phyloP scores from a whole-genome alignment of 1,284 basidiomycete species.

The Ustilago hordei region DNA sequence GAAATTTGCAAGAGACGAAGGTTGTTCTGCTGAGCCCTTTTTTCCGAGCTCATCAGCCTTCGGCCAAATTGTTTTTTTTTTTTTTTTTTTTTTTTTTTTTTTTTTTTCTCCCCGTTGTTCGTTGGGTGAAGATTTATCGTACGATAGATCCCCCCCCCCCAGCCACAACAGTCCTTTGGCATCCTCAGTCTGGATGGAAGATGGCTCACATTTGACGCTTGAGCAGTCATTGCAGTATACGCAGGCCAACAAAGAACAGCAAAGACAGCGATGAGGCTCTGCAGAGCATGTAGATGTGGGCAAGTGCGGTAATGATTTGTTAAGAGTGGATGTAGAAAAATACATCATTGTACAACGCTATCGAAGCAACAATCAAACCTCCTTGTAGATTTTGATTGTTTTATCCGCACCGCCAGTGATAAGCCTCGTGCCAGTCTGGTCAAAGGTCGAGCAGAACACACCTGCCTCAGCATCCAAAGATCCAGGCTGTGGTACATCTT shows the following conservation, averaged over 20 bases:
- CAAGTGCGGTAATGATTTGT: background rate
- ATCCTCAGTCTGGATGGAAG: too few relatives aligned
- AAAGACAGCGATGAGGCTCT: background rate
- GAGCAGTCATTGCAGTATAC: too few relatives aligned
- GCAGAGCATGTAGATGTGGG: background rate
- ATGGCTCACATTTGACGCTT: too few relatives aligned
- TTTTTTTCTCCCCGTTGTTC: background rate
- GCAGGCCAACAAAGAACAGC: too few relatives aligned
- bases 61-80: conserved; percentile 1
- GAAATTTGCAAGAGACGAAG: conserved; percentile 1
- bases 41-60: background rate
- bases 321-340: background rate
- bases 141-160: background rate
- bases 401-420: conserved; percentile 97
- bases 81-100: background rate
- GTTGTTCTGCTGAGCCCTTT: conserved; percentile 3
- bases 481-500: conserved; percentile 95
- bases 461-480: conserved; percentile 96
- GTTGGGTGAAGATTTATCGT: background rate
- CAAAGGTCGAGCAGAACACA: conserved; percentile 91
- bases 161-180: background rate
- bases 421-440: conserved; percentile 90
- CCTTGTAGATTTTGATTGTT: conserved; percentile 71
- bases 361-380: conserved; percentile 24
- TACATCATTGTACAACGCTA: background rate